Evolutionary conservation across 2,329 filamentous ascomycete genomes (phyloP).

Genomic region (Chaetothyriales sp.): DNA sequence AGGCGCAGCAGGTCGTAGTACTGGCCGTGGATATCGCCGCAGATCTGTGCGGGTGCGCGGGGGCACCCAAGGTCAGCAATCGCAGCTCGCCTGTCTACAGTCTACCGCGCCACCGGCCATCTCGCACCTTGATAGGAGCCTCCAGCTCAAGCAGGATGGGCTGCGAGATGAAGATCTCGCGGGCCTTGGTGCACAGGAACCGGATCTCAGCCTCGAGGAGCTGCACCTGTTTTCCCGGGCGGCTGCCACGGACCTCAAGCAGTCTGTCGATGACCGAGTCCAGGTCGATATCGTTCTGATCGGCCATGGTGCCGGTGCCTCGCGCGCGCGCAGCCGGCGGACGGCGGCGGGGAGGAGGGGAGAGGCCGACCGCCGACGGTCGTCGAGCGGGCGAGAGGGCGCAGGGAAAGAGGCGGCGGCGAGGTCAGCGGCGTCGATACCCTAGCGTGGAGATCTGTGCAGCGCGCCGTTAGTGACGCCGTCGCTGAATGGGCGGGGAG

Average conservation of each 20-base stretch:
- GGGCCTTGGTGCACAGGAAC: conserved; percentile 93
- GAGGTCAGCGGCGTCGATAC: not conserved
- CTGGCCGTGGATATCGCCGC: conserved; percentile 97
- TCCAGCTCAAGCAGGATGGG: conserved; percentile 95
- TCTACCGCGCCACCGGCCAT: not conserved
- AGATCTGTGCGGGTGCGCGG: conserved; percentile 54
- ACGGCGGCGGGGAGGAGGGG: conserved; percentile 3
- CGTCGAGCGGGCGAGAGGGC: conserved; percentile 7
- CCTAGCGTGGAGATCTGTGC: not conserved
- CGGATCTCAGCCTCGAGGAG: conserved; percentile 92
- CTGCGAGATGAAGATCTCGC: conserved; percentile 99
- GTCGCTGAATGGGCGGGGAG: too few species aligned
- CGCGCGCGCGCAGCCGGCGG: conserved; percentile 7
- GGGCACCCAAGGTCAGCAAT: not conserved
- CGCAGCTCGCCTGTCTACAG: not conserved
- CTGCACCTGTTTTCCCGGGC: conserved; percentile 96
- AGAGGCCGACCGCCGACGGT: conserved; percentile 16
- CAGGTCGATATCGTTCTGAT: conserved; percentile 84
- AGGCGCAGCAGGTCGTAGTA: conserved; percentile 96
- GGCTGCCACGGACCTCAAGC: conserved; percentile 91
- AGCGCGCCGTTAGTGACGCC: not conserved
- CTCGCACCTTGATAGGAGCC: conserved; percentile 88
- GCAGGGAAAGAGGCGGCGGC: not conserved
- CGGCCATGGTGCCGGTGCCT: conserved; percentile 46
- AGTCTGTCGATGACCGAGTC: conserved; percentile 99